A percentile compares a stretch with the other conserved stretches of the same genome.
Evolutionary conservation across 495 filamentous ascomycete species (phyloP).

Genomic region (Entonaema liquescens): DNA sequence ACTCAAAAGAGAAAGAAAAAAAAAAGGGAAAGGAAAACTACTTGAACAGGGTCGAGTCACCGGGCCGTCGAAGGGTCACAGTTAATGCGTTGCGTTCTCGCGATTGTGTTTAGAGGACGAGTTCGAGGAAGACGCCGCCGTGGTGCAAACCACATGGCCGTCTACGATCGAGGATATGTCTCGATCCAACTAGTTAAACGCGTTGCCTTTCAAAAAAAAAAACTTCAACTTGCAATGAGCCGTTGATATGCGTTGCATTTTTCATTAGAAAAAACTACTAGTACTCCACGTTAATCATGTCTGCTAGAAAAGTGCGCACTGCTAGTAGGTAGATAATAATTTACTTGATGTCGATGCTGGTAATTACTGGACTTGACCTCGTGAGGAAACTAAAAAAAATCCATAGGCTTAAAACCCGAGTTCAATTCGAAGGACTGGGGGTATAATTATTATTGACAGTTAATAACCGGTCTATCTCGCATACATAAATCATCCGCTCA

Average conservation of each 20-base stretch:
- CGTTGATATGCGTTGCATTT: not conserved
- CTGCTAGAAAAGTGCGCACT: not conserved
- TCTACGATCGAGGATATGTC: not conserved
- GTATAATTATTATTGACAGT: slow-evolving; percentile 27
- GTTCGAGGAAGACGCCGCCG: not conserved
- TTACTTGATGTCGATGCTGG: not conserved
- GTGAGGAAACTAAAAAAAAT: not conserved
- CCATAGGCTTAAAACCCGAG: not conserved
- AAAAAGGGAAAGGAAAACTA: not conserved
- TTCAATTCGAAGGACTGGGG: not conserved
- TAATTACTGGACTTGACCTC: not conserved
- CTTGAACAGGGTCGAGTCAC: not conserved
- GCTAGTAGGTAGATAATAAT: not conserved
- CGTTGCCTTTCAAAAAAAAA: not conserved
- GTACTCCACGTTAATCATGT: not conserved
- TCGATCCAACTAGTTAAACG: not conserved
- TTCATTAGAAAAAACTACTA: not conserved
- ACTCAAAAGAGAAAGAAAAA: not conserved
- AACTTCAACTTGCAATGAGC: too few relatives aligned
- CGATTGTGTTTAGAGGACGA: not conserved
- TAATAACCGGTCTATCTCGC: slow-evolving; percentile 27
- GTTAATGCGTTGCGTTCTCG: not conserved
- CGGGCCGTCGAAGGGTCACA: not conserved
- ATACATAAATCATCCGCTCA: slow-evolving; percentile 4
- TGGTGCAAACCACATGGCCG: not conserved